phyloP scores from a whole-genome alignment of 768 basidiomycete species.

The Tulasnella sp. region DNA sequence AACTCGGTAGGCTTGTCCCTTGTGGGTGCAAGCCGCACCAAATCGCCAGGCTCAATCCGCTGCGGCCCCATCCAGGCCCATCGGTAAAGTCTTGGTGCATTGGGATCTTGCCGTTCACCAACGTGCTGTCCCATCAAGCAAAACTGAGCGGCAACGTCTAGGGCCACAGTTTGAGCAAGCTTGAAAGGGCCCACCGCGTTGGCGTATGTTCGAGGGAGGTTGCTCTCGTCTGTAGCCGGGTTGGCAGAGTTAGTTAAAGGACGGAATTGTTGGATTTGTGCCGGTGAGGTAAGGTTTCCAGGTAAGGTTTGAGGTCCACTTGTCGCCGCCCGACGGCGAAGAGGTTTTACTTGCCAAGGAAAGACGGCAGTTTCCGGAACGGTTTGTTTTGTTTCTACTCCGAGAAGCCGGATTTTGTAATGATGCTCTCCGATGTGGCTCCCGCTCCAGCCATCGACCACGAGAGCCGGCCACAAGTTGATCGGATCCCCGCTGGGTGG shows the following conservation, averaged over 20 bases:
- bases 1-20: not conserved
- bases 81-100: not conserved
- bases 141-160: not conserved
- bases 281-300: not conserved
- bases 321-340: not conserved
- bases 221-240: not conserved
- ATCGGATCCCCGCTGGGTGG: not conserved
- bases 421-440: not conserved
- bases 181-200: not conserved
- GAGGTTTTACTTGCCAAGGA: not conserved
- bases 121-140: slow-evolving; percentile 6
- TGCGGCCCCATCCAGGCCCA: slow-evolving; percentile 6
- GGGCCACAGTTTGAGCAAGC: not conserved
- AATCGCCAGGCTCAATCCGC: slow-evolving; percentile 2
- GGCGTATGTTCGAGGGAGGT: not conserved
- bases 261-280: not conserved
- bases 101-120: not conserved
- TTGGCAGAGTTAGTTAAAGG: not conserved
- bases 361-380: not conserved
- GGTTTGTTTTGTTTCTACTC: not conserved
- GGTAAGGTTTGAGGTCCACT: not conserved
- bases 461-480: not conserved
- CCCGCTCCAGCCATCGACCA: not conserved
- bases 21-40: not conserved
- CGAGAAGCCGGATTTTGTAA: not conserved